These are phyloP conservation scores for Phialophora expanda DNA, from an alignment of 2,329 filamentous ascomycete species.

Conservation along the genomic window DNA sequence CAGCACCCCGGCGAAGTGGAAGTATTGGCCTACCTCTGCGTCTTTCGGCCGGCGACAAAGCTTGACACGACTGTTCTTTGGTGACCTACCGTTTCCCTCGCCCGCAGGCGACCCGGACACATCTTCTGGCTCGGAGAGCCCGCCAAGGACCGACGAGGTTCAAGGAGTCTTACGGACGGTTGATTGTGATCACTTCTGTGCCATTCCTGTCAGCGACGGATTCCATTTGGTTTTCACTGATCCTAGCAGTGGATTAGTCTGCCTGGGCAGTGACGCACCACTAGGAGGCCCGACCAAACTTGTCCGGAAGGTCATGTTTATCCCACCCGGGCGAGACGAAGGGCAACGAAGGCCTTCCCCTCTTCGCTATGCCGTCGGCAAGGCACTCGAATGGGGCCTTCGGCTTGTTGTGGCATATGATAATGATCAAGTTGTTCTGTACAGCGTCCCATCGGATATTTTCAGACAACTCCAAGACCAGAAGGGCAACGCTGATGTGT, in stretches of 20 bases:
- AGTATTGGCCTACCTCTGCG: slow-evolving; percentile 25
- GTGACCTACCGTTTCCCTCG: slow-evolving; percentile 36
- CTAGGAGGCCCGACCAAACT: slow-evolving; percentile 63
- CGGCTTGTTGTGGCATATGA: slow-evolving; percentile 64
- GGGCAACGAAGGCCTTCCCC: slow-evolving; percentile 41
- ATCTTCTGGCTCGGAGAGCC: slow-evolving; percentile 5
- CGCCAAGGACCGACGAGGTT: slow-evolving; percentile 26
- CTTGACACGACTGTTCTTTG: slow-evolving; percentile 39
- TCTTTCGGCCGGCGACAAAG: slow-evolving; percentile 33
- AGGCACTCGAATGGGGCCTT: slow-evolving; percentile 63
- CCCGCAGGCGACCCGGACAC: slow-evolving; percentile 13
- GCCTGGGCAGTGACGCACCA: slow-evolving; percentile 66
- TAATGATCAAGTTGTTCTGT: slow-evolving; percentile 59
- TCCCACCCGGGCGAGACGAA: slow-evolving; percentile 45
- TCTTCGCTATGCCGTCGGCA: slow-evolving; percentile 63
- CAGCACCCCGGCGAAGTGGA: slow-evolving; percentile 38
- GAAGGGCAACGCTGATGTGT: slow-evolving; percentile 29
- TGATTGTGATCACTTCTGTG: slow-evolving; percentile 65
- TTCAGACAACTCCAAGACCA: slow-evolving; percentile 46
- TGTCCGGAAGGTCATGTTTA: slow-evolving; percentile 63
- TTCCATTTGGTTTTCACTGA: slow-evolving; percentile 69
- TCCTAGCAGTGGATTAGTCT: slow-evolving; percentile 61
- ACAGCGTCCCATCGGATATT: slow-evolving; percentile 64
- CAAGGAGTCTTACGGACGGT: slow-evolving; percentile 49
- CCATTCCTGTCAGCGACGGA: slow-evolving; percentile 69